Evolutionary conservation across 1,284 basidiomycete species (phyloP).

Genomic region (Irpex sp.): DNA sequence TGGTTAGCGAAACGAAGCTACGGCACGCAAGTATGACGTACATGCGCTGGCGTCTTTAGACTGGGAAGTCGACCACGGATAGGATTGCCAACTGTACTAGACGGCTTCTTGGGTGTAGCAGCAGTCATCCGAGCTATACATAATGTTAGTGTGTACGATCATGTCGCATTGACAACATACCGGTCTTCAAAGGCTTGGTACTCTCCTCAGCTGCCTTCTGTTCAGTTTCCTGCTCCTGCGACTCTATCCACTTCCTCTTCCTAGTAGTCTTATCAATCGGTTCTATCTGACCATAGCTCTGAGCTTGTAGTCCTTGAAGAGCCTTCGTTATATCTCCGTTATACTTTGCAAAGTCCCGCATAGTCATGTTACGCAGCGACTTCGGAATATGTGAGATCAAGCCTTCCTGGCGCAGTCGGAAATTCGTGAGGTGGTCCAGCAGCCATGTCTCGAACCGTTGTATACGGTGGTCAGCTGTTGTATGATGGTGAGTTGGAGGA

Average conservation of each 20-base stretch:
- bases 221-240: conserved; percentile 47
- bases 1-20: background rate
- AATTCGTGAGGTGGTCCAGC: conserved; percentile 61
- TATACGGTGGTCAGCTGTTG: conserved; percentile 39
- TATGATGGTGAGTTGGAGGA: conserved; percentile 39
- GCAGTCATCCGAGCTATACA: conserved; percentile 45
- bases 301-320: conserved; percentile 57
- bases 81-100: conserved; percentile 41
- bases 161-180: conserved; percentile 31
- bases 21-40: background rate
- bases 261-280: conserved; percentile 61
- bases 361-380: conserved; percentile 61
- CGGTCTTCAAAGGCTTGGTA: conserved; percentile 51
- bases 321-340: conserved; percentile 66
- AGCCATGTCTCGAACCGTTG: conserved; percentile 70
- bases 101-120: conserved; percentile 52
- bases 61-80: conserved; percentile 37
- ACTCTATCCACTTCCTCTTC: conserved; percentile 69
- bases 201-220: conserved; percentile 31
- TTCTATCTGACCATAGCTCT: conserved; percentile 35
- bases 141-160: background rate
- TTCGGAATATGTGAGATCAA: conserved; percentile 71
- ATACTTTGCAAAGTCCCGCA: conserved; percentile 76
- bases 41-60: conserved; percentile 40
- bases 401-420: conserved; percentile 63